These are phyloP conservation scores for Aristolochia fimbriata DNA, from an alignment of 164 flowering plant genomes.

Conservation along the genomic window DNA sequence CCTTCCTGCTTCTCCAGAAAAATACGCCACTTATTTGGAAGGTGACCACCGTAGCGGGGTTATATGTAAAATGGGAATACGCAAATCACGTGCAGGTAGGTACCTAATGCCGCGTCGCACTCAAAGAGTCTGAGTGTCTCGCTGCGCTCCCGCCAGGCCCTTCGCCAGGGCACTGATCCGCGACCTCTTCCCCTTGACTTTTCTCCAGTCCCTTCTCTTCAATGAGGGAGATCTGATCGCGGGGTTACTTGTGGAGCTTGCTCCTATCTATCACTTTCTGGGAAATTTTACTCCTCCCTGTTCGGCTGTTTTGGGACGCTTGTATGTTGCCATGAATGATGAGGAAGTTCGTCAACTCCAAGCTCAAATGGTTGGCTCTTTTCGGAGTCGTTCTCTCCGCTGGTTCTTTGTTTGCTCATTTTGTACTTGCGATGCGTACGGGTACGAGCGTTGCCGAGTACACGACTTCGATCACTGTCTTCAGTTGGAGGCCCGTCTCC, in stretches of 20 bases:
- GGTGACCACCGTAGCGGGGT: no score
- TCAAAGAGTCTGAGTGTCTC: background rate
- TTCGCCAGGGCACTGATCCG: background rate
- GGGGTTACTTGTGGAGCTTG: background rate
- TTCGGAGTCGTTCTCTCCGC: constrained; percentile 64
- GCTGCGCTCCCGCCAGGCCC: background rate
- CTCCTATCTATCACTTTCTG: background rate
- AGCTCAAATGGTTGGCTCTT: constrained; percentile 69
- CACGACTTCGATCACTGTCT: constrained; percentile 59
- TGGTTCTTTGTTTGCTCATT: constrained; percentile 64
- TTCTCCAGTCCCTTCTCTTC: background rate
- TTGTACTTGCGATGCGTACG: constrained; percentile 72
- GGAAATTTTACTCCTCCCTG: background rate
- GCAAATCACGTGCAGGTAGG: no score
- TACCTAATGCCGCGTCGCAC: background rate
- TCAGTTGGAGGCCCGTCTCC: constrained; percentile 77
- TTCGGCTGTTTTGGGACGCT: background rate
- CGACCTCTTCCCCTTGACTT: background rate
- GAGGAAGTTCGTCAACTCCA: constrained; percentile 45
- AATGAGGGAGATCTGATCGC: background rate
- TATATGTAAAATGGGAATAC: no score
- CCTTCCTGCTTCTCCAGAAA: background rate
- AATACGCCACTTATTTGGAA: no score
- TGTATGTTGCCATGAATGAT: constrained; percentile 2
- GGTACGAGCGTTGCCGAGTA: constrained; percentile 34